phyloP scores from a whole-genome alignment of 768 basidiomycete species.

The Lactifluus volemus region DNA sequence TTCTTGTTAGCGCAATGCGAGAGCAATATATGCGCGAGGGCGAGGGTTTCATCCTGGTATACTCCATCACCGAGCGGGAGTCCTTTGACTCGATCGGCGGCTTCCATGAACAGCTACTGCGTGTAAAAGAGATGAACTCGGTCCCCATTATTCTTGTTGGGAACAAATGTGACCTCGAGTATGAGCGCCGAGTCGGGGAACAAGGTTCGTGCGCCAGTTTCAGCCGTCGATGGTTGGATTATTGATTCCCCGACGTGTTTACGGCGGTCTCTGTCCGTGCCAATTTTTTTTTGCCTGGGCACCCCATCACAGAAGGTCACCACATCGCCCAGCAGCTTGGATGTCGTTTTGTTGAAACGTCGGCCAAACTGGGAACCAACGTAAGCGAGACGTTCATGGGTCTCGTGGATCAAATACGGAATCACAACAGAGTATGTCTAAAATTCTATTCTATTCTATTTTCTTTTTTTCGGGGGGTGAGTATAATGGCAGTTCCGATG shows the following conservation, averaged over 20 bases:
- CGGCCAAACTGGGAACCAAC: slow-evolving; percentile 91
- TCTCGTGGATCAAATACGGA: slow-evolving; percentile 87
- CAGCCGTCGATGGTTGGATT: neutral
- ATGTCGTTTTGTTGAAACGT: slow-evolving; percentile 92
- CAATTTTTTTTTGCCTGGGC: neutral
- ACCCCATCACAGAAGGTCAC: slow-evolving; percentile 82
- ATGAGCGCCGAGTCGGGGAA: slow-evolving; percentile 89
- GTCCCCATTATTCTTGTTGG: slow-evolving; percentile 95
- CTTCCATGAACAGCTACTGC: slow-evolving; percentile 92
- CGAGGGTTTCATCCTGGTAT: slow-evolving; percentile 95
- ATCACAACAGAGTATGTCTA: slow-evolving; percentile 73
- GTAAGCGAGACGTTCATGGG: slow-evolving; percentile 92
- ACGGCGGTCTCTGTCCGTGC: neutral
- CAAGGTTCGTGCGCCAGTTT: slow-evolving; percentile 48
- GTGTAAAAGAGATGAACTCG: slow-evolving; percentile 91
- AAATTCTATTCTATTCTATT: too few species aligned
- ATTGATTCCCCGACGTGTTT: too few species aligned
- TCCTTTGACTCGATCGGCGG: slow-evolving; percentile 94
- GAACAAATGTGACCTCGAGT: slow-evolving; percentile 96
- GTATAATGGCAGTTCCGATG: neutral
- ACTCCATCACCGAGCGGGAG: slow-evolving; percentile 94
- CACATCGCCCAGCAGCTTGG: slow-evolving; percentile 90
- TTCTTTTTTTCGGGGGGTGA: neutral
- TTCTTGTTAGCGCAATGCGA: slow-evolving; percentile 76
- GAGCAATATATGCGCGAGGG: slow-evolving; percentile 99